Evolutionary conservation across 768 basidiomycete genomes (phyloP).

Genomic region (Brasilioporus rufonigricans): DNA sequence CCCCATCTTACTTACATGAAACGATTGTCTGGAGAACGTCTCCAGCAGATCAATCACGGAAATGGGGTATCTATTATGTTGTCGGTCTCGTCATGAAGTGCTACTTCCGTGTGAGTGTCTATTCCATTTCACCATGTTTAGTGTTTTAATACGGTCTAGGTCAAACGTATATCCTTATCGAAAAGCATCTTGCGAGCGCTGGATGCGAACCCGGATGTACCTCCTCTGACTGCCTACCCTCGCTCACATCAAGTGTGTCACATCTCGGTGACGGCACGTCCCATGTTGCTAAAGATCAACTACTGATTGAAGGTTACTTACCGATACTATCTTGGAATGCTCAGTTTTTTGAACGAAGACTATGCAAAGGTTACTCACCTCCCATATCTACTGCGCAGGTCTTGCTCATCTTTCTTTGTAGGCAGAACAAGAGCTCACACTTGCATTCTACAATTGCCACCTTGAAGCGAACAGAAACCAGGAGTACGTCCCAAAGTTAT

Average conservation of each 20-base stretch:
- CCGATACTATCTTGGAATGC: constrained; percentile 92
- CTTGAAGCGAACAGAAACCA: constrained; percentile 68
- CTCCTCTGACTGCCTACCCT: constrained; percentile 72
- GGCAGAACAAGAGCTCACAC: constrained; percentile 84
- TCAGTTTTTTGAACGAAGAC: constrained; percentile 91
- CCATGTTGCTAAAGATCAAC: constrained; percentile 13
- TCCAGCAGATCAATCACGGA: constrained; percentile 70
- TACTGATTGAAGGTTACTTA: constrained; percentile 72
- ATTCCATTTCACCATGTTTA: neutral
- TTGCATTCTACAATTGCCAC: constrained; percentile 86
- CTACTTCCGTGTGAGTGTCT: constrained; percentile 79
- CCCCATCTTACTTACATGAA: neutral
- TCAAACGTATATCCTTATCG: constrained; percentile 86
- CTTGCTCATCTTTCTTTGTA: constrained; percentile 28
- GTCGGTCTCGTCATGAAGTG: constrained; percentile 89
- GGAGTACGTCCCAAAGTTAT: constrained; percentile 56
- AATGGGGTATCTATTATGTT: constrained; percentile 92
- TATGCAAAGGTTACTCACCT: constrained; percentile 64
- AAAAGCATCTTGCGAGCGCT: constrained; percentile 92
- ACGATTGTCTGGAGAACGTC: constrained; percentile 46
- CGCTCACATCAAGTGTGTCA: constrained; percentile 75
- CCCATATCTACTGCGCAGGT: neutral
- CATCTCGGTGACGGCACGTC: constrained; percentile 7
- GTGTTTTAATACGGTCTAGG: constrained; percentile 41
- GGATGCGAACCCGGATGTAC: constrained; percentile 81